Conservation (phyloP, 139 green algal genomes). For the Chlamydomonas asymmetrica region DNA sequence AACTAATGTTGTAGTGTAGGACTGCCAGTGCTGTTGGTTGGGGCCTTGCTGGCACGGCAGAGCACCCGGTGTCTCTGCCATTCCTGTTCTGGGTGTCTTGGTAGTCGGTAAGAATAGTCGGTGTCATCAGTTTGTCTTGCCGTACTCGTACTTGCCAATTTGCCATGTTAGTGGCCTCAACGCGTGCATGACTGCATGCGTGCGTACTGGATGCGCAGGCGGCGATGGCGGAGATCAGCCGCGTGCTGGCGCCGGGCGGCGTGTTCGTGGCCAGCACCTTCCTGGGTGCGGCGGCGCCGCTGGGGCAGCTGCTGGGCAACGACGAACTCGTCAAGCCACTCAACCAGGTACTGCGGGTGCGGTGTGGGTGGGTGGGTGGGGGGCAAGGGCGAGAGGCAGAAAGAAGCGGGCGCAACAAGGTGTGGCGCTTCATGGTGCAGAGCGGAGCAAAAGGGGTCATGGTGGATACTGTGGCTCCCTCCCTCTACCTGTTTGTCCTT, state of each 20-base stretch:
- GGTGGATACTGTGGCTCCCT: background rate
- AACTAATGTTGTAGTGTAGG: too few species aligned
- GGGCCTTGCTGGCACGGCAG: too few species aligned
- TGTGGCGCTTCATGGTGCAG: background rate
- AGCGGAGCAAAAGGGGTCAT: background rate
- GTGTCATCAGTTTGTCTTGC: too few species aligned
- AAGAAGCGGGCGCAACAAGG: background rate
- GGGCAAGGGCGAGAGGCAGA: background rate
- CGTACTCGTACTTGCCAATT: too few species aligned
- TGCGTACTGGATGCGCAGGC: slow-evolving; percentile 46
- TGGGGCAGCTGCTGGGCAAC: slow-evolving; percentile 72
- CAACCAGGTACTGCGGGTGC: slow-evolving; percentile 50
- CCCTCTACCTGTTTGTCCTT: too few species aligned
- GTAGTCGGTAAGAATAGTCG: too few species aligned
- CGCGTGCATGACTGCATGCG: too few species aligned
- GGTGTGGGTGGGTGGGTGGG: background rate
- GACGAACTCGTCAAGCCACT: slow-evolving; percentile 70
- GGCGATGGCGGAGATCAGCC: slow-evolving; percentile 85
- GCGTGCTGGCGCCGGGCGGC: slow-evolving; percentile 89
- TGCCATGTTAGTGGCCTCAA: too few species aligned
- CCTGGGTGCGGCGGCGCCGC: slow-evolving; percentile 63
- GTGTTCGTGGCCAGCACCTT: slow-evolving; percentile 95
- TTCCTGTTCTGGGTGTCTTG: too few species aligned
- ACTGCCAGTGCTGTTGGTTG: too few species aligned
- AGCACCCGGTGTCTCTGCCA: too few species aligned